phyloP scores from a whole-genome alignment of 192 early-diverging fungal genomes.

The Obelidium mucronatum region DNA sequence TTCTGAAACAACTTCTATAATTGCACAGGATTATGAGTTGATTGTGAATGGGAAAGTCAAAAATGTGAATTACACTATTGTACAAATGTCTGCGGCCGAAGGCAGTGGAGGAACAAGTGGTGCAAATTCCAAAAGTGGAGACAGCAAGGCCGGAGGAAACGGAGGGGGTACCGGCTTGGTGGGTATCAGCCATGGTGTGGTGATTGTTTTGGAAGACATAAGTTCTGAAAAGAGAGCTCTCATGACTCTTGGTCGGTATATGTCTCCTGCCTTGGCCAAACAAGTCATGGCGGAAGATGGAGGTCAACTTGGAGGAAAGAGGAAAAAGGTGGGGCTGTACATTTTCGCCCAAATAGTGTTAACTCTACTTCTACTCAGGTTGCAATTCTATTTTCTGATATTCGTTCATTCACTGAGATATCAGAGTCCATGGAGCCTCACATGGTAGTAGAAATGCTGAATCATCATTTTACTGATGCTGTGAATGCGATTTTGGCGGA shows the following conservation, averaged over 20 bases:
- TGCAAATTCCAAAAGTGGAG: too few species aligned
- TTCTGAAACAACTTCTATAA: neutral
- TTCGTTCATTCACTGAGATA: slow-evolving; percentile 55
- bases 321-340: slow-evolving; percentile 54
- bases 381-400: slow-evolving; percentile 40
- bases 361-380: slow-evolving; percentile 14
- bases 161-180: slow-evolving; percentile 40
- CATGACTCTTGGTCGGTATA: slow-evolving; percentile 64
- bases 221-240: slow-evolving; percentile 61
- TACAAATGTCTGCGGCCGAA: slow-evolving; percentile 22
- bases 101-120: neutral
- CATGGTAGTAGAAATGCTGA: slow-evolving; percentile 60
- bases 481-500: slow-evolving; percentile 62
- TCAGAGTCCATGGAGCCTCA: slow-evolving; percentile 61
- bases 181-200: slow-evolving; percentile 54
- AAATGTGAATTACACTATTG: slow-evolving; percentile 41
- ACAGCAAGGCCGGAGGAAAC: neutral
- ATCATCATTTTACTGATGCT: slow-evolving; percentile 64
- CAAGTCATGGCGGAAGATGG: slow-evolving; percentile 65
- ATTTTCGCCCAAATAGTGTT: slow-evolving; percentile 48
- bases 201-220: slow-evolving; percentile 61
- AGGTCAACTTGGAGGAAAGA: slow-evolving; percentile 54
- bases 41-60: slow-evolving; percentile 10
- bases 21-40: slow-evolving; percentile 40
- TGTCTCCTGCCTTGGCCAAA: slow-evolving; percentile 62